Evolutionary conservation across 805 yeast genomes (phyloP), one percentile per base, ranked within the genome.

Genomic region (Metschnikowia dekortorum): DNA sequence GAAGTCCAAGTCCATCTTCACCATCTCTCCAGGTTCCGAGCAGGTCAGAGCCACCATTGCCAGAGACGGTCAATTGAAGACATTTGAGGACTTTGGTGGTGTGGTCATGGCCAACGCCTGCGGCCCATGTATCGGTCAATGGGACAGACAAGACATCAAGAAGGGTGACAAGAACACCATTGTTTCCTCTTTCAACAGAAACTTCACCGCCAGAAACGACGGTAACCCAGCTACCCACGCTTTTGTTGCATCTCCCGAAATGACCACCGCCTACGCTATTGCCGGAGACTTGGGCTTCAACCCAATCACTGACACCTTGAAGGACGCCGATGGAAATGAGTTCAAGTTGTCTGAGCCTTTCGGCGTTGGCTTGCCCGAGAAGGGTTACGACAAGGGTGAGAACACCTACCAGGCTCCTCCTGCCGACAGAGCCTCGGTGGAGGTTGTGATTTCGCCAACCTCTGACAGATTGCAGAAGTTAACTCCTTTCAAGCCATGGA

Each of bases 121-220:
- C 80, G 98, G 98, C 66, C 98, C 98, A 68, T 91, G 98, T 82
- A 91, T 91, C 68, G 98, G 98, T 66, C 97, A 92, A 80, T 92
- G 98, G 98, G 97, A 91, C 72, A 87, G 98, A 75, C 87, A 80
- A 65, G 91, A 88, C 70, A 83, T 89, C 71, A 84, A 88, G 79
- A 89, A 88, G 80, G 94, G 91, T 69, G 96, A 88, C 73, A 87
- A 89, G 76, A 92, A 92, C 82, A 92, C 97, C 63, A 92, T 92
- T 73, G 92, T 92, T 65, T 88, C 97, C 39, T 89, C 97, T 55
- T 92, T 88, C 85, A 92, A 92, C 87, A 88, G 98, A 82, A 92
- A 92, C 78, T 92, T 92, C 82, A 87, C 96, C 62, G 85, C 97
- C 58, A 88, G 98, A 84, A 91, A 91, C 73, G 98, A 91, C 75